These are phyloP conservation scores for Hibiscus syriacus DNA, from an alignment of 345 rosid genomes.

Conservation along the genomic window DNA sequence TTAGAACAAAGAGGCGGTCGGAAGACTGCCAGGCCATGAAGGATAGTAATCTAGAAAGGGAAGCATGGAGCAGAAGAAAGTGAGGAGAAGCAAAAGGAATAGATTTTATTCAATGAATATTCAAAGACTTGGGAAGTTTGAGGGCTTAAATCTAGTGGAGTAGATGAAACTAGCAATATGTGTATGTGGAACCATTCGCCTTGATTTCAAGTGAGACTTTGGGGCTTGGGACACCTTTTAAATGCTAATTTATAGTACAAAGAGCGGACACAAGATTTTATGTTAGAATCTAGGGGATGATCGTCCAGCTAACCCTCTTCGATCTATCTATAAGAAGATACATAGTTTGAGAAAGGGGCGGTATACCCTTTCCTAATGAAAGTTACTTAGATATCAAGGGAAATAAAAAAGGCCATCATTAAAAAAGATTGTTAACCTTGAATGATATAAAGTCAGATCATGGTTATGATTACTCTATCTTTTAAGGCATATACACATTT, in stretches of 20 bases:
- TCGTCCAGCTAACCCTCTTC: no score
- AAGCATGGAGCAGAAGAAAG: constrained; percentile 35
- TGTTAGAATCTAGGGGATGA: no score
- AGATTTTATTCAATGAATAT: not conserved
- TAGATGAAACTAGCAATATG: constrained; percentile 9
- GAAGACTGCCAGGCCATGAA: constrained; percentile 47
- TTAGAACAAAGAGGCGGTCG: constrained; percentile 29
- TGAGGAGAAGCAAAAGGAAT: not conserved
- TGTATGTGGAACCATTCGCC: constrained; percentile 6
- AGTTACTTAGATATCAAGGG: constrained; percentile 47
- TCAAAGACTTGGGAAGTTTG: not conserved
- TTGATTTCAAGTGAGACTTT: constrained; percentile 21
- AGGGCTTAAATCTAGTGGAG: constrained; percentile 14
- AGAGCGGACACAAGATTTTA: no score
- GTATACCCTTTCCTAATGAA: constrained; percentile 37
- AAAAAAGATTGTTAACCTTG: constrained; percentile 24
- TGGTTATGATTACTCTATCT: constrained; percentile 20
- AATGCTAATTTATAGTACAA: constrained; percentile 25
- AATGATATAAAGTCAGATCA: constrained; percentile 34
- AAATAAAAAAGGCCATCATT: constrained; percentile 15
- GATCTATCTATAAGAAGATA: no score
- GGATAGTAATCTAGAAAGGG: constrained; percentile 28
- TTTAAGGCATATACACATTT: not conserved
- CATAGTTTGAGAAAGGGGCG: not conserved
- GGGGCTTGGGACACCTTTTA: constrained; percentile 19